Base-by-base conservation (phyloP, 192 early-diverging fungal species). In the Backusella parvicylindrica region DNA sequence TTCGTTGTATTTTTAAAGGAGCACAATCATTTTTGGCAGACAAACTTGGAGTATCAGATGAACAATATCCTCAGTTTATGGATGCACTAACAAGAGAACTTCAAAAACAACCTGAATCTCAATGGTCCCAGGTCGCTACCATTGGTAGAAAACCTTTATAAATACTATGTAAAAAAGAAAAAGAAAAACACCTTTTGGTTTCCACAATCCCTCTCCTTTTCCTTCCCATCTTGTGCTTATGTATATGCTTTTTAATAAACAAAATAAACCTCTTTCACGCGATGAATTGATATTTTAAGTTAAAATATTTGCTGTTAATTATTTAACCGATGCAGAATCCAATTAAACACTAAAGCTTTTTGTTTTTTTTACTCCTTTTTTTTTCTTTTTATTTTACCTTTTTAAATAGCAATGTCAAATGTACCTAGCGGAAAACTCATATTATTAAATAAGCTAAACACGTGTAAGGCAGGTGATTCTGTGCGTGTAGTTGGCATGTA, bases 401-500 rank as follows among this genome's bases (percentile, higher is more conserved):
- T 67, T 3, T 36, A 1, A 21, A 11, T 15, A 9, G 9, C 7
- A 26, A 69, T 69, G 68, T 40, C 38, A 43, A 43, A 15, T 43
- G 28, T 70, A 30, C 40, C 68, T 18, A 16, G 21, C 18, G 68
- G 35, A 28, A 40, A 30, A 43, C 7, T 70, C 26, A 23, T 47
- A 4, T 23, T 70, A 8, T 47, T 70, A 32, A 31, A 31, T 26
- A 15, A 43, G 2, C 7, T 70, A 37, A 41, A 70, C 4, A 41
- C 23, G 37, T 47, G 41, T 70, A 26, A 28, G 31, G 6, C 3
- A 30, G 68, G 68, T 28, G 68, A 47, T 26, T 43, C 68, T 30
- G 37, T 70, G 15, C n/a, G 68, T 43, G 23, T 70, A 13, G 40
- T 41, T 16, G 68, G 68, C 38, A 15, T 43, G 68, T 70, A 70